Evolutionary conservation across 352 stramenopile species (phyloP).

Genomic region (Thalassiosira ordinaria): DNA sequence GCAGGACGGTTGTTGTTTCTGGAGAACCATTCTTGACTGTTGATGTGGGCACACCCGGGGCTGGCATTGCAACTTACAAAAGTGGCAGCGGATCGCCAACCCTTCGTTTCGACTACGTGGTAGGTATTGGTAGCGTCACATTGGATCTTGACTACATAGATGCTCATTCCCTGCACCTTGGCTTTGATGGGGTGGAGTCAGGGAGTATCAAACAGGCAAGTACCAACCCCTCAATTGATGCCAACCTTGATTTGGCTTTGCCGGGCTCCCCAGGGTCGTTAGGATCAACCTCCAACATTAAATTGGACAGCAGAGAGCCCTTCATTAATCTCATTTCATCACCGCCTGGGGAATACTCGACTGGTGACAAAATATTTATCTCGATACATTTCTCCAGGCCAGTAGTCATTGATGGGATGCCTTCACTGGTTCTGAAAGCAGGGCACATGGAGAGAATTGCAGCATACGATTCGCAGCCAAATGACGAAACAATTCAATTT

Average conservation of each 20-base stretch:
- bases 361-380: constrained; percentile 54
- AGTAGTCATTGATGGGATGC: constrained; percentile 54
- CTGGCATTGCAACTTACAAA: constrained; percentile 52
- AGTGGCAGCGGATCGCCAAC: constrained; percentile 43
- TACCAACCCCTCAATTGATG: constrained; percentile 59
- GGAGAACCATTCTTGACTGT: constrained; percentile 64
- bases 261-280: constrained; percentile 47
- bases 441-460: constrained; percentile 56
- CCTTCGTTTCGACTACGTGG: constrained; percentile 64
- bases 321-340: constrained; percentile 50
- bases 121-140: constrained; percentile 44
- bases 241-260: constrained; percentile 50
- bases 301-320: constrained; percentile 60
- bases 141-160: constrained; percentile 69
- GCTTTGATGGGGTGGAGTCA: constrained; percentile 44
- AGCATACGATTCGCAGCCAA: constrained; percentile 55
- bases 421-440: constrained; percentile 53
- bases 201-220: constrained; percentile 62
- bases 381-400: constrained; percentile 58
- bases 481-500: constrained; percentile 61
- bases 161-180: constrained; percentile 55
- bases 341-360: constrained; percentile 37
- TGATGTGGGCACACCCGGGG: constrained; percentile 46
- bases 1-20: constrained; percentile 55
- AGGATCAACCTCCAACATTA: constrained; percentile 39